Evolutionary conservation across 768 basidiomycete species (phyloP), one percentile per base, ranked within the genome.

Genomic region (Pulveroboletus ravenelii): DNA sequence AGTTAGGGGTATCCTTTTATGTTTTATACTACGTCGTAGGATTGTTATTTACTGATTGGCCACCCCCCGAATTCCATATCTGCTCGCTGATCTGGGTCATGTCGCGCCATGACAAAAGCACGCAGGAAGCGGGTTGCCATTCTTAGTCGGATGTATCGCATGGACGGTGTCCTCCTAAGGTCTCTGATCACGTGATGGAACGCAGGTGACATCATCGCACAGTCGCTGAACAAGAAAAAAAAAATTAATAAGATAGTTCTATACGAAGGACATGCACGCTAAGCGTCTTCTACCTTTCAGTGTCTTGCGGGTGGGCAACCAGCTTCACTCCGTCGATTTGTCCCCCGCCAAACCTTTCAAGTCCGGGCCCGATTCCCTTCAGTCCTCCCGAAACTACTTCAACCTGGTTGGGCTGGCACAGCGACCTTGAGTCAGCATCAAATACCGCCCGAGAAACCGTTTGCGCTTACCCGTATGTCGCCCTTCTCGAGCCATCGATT

Each of bases 321-420:
- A 79, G 57, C 58, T 78, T 79, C 23, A 69, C 59, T 4, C 74
- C 75, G 41, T 74, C 76, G 15, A 78, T 70, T 53, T 71, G 60
- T 30, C 70, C 68, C 4, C 65, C 62, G 51, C 71, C 62, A 58
- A 80, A 57, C 40, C 71, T 65, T 58, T 70, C 64, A 42, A 81
- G 57, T 9, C 73, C 80, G 12, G 61, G 62, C 31, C 61, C 57
- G 39, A 80, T 72, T 10, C 72, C 77, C 29, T 60, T 64, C 20
- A 80, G 61, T 8, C 79, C 78, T 12, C 66, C 66, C 0, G 69
- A 61, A 12, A 80, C 47, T 14, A 72, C 57, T 47, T 78, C 73
- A 10, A 73, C 66, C 18, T 62, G 63, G 59, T 74, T 77, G 1
- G 76, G 74, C 78, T 79, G 43, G 30, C 18, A 20, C 17, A 30